These are phyloP conservation scores for Penicillium malachiteum DNA, from an alignment of 495 filamentous ascomycete species.

Conservation along the genomic window DNA sequence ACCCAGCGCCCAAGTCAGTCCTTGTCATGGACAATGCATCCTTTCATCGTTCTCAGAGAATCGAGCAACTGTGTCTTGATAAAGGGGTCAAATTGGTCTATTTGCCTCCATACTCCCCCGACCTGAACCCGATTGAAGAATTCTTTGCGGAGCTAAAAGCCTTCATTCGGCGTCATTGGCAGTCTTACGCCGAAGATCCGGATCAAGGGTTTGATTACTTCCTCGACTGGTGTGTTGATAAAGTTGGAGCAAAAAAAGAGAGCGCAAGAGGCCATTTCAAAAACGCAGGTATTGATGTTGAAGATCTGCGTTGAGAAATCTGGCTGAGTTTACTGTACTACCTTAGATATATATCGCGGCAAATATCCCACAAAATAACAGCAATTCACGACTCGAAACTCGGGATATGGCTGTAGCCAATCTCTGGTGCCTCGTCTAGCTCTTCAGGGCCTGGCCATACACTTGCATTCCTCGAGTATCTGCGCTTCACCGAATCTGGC, in stretches of 20 bases:
- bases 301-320: too few relatives aligned
- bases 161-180: too few relatives aligned
- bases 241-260: too few relatives aligned
- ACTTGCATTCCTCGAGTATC: not conserved
- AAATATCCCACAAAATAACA: too few relatives aligned
- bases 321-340: too few relatives aligned
- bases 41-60: constrained; percentile 33
- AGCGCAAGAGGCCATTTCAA: too few relatives aligned
- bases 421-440: constrained; percentile 4
- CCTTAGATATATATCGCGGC: too few relatives aligned
- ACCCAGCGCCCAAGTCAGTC: constrained; percentile 40
- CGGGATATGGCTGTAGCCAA: not conserved
- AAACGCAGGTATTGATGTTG: too few relatives aligned
- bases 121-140: constrained; percentile 18
- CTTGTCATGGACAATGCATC: constrained; percentile 48
- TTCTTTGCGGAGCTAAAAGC: constrained; percentile 22
- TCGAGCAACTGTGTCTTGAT: constrained; percentile 12
- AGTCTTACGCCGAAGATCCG: too few relatives aligned
- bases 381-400: too few relatives aligned
- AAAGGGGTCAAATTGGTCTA: constrained; percentile 4
- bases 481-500: not conserved
- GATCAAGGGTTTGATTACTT: too few relatives aligned
- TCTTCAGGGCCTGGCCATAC: constrained; percentile 4
- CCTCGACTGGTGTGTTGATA: too few relatives aligned
- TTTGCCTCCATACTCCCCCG: constrained; percentile 10